phyloP scores from a whole-genome alignment of 2,329 filamentous ascomycete genomes.

The Metarhizium sp. region DNA sequence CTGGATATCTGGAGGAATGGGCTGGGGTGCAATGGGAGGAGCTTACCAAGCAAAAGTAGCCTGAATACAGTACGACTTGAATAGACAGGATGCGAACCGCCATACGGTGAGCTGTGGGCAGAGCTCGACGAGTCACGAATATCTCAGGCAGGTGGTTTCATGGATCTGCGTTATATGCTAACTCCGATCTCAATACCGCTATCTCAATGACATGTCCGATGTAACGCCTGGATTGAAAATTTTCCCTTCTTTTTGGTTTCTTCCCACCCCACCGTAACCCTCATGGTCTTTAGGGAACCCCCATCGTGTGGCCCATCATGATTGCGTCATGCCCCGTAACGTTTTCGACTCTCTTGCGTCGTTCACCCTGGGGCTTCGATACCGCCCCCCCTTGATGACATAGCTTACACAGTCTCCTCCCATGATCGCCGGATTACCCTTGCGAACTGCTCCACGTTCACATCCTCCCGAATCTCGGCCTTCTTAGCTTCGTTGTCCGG shows the following conservation, averaged over 20 bases:
- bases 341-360: constrained; percentile 1
- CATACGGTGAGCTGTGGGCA: too few relatives aligned
- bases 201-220: constrained; percentile 26
- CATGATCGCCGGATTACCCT: constrained; percentile 76
- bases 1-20: constrained; percentile 90
- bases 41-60: constrained; percentile 29
- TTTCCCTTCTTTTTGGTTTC: constrained; percentile 15
- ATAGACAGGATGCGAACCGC: neutral
- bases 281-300: neutral
- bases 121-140: neutral
- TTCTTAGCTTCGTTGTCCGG: constrained; percentile 97
- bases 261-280: constrained; percentile 16
- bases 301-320: constrained; percentile 12
- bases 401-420: constrained; percentile 50
- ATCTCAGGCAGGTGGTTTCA: neutral
- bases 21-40: constrained; percentile 98
- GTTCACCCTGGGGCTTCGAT: neutral
- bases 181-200: constrained; percentile 23
- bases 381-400: neutral
- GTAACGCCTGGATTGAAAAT: constrained; percentile 23
- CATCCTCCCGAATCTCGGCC: constrained; percentile 88
- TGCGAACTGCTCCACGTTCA: constrained; percentile 79
- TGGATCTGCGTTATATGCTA: constrained; percentile 17
- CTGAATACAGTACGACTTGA: neutral
- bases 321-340: neutral